These are phyloP conservation scores for Termitomyces sp. DNA, from an alignment of 768 basidiomycete species.

Conservation along the genomic window DNA sequence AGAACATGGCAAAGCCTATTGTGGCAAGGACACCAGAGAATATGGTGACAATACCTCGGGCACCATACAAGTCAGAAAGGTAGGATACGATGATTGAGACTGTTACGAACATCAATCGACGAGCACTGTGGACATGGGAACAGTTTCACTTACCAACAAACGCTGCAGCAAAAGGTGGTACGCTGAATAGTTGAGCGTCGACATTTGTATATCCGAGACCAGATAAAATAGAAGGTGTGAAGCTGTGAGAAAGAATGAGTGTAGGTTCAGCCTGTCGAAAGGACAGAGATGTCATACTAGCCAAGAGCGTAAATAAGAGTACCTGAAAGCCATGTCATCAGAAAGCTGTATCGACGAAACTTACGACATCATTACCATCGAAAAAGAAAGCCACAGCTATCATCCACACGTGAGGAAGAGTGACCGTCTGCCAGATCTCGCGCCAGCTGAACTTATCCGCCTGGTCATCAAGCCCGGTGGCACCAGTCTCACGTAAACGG, in stretches of 20 bases:
- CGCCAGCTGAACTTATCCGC: constrained; percentile 48
- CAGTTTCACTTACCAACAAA: constrained; percentile 35
- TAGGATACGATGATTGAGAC: constrained; percentile 33
- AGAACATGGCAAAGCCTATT: constrained; percentile 52
- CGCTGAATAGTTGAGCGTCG: constrained; percentile 56
- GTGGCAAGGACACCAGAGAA: constrained; percentile 35
- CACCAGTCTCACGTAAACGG: constrained; percentile 36
- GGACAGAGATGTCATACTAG: constrained; percentile 29
- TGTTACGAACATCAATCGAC: constrained; percentile 5
- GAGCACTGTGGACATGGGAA: background rate
- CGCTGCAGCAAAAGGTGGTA: constrained; percentile 47
- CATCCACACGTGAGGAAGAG: constrained; percentile 49
- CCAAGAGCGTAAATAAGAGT: constrained; percentile 42
- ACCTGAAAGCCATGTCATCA: constrained; percentile 17
- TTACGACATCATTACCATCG: constrained; percentile 28
- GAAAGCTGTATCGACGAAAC: background rate
- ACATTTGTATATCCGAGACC: constrained; percentile 50
- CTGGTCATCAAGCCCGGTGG: constrained; percentile 25
- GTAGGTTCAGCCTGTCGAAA: background rate
- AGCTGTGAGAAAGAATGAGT: constrained; percentile 29
- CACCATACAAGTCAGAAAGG: constrained; percentile 47
- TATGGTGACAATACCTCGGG: constrained; percentile 42
- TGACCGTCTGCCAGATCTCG: constrained; percentile 44
- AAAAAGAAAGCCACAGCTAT: constrained; percentile 47
- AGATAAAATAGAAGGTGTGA: constrained; percentile 68